Percentiles rank a stretch among this genome's conserved stretches.
These are phyloP conservation scores for Epithemia pelagica DNA, from an alignment of 108 stramenopile species.

Conservation along the genomic window DNA sequence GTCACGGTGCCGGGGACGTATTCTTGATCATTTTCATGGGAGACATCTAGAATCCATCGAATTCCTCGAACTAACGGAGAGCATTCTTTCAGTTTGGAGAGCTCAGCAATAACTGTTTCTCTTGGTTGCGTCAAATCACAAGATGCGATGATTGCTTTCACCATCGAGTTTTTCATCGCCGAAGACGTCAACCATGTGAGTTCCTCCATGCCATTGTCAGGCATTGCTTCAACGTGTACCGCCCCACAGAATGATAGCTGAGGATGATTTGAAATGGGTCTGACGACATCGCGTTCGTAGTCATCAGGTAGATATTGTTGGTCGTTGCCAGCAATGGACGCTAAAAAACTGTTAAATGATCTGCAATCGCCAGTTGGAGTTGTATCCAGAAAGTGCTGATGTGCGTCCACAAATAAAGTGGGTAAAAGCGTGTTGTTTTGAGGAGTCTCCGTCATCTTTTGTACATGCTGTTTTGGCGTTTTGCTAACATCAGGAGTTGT, in stretches of 20 bases:
- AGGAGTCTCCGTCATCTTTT: too few species aligned
- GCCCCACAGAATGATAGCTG: constrained; percentile 11
- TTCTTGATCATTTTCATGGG: constrained; percentile 21
- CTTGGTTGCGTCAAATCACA: constrained; percentile 38
- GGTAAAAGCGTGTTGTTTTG: too few species aligned
- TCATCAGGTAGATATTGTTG: constrained; percentile 42
- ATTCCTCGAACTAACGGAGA: constrained; percentile 43
- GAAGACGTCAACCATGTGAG: constrained; percentile 35
- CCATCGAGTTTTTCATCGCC: constrained; percentile 8
- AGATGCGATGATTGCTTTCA: constrained; percentile 62
- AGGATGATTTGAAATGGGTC: constrained; percentile 11
- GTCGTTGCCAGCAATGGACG: constrained; percentile 20
- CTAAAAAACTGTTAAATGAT: constrained; percentile 49
- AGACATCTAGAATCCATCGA: constrained; percentile 76
- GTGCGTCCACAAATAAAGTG: constrained; percentile 57
- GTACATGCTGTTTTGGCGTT: too few species aligned
- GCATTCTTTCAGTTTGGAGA: constrained; percentile 18
- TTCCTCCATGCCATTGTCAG: constrained; percentile 57
- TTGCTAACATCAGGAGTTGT: too few species aligned
- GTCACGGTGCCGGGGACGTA: constrained; percentile 48
- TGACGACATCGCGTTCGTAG: constrained; percentile 48
- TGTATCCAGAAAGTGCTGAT: constrained; percentile 75
- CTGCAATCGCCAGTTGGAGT: constrained; percentile 12
- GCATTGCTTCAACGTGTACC: constrained; percentile 75
- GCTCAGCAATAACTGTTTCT: constrained; percentile 34